Evolutionary conservation across 2,329 filamentous ascomycete species (phyloP).

Genomic region (Emydomyces testavorans): DNA sequence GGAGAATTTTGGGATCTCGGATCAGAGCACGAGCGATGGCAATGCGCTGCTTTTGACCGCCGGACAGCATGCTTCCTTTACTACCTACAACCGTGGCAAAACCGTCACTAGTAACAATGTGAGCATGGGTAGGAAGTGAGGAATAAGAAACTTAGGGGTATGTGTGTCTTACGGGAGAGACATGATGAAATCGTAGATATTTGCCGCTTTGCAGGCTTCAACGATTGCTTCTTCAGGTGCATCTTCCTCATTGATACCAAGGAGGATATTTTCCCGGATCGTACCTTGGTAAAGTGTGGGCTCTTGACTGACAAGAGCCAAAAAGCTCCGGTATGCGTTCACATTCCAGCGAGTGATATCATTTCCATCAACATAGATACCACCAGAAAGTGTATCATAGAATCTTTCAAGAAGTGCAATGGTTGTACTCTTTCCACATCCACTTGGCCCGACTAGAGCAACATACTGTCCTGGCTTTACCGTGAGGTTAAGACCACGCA

Average conservation of each 20-base stretch:
- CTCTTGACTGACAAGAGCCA: slow-evolving; percentile 87
- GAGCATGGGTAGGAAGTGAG: slow-evolving; percentile 18
- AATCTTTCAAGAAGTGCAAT: slow-evolving; percentile 88
- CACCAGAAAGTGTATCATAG: slow-evolving; percentile 76
- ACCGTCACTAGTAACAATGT: slow-evolving; percentile 45
- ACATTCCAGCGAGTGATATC: slow-evolving; percentile 73
- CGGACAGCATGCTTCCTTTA: slow-evolving; percentile 74
- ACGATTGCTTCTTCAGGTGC: slow-evolving; percentile 62
- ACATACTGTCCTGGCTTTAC: slow-evolving; percentile 39
- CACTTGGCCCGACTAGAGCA: slow-evolving; percentile 85
- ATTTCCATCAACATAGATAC: slow-evolving; percentile 68
- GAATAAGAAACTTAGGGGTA: slow-evolving; percentile 17
- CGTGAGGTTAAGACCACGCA: slow-evolving; percentile 61
- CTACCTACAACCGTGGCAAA: slow-evolving; percentile 76
- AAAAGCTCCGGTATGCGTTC: slow-evolving; percentile 69
- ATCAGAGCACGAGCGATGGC: slow-evolving; percentile 86
- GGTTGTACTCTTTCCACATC: slow-evolving; percentile 88
- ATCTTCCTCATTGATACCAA: slow-evolving; percentile 57
- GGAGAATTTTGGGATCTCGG: slow-evolving; percentile 76
- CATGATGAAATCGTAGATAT: slow-evolving; percentile 80
- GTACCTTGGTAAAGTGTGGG: slow-evolving; percentile 90
- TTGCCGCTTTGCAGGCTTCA: slow-evolving; percentile 74
- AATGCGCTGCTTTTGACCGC: slow-evolving; percentile 89
- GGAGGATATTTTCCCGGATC: slow-evolving; percentile 77
- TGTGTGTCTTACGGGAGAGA: slow-evolving; percentile 62